Conservation (phyloP, 371 early-diverging fungal species). For the Nematocida sp. region DNA sequence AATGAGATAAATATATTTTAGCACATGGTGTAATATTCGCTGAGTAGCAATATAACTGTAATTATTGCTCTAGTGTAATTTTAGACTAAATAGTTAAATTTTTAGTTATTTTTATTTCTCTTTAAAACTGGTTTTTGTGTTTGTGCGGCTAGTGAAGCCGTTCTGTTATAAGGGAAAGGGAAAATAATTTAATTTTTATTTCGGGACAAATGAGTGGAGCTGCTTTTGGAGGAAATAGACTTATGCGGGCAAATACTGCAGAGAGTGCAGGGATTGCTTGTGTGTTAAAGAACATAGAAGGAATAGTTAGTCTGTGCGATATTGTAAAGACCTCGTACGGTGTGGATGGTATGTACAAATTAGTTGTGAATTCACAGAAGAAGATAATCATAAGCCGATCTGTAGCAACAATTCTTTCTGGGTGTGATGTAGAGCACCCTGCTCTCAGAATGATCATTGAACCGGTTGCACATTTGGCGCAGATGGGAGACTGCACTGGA, state of each 20-base stretch:
- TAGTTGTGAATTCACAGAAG: conserved; percentile 54
- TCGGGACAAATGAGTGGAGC: conserved; percentile 25
- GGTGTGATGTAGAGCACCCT: conserved; percentile 67
- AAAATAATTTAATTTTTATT: conserved; percentile 45
- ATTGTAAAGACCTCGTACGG: conserved; percentile 52
- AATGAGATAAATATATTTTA: too few relatives aligned
- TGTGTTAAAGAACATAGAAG: conserved; percentile 57
- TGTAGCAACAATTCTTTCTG: conserved; percentile 60
- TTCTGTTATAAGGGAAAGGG: neutral
- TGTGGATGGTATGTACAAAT: conserved; percentile 56
- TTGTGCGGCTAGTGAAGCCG: too few relatives aligned
- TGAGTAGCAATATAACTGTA: too few relatives aligned
- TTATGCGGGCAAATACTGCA: conserved; percentile 52
- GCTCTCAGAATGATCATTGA: conserved; percentile 65
- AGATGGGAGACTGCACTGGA: conserved; percentile 65
- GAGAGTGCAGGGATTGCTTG: conserved; percentile 44
- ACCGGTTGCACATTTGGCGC: conserved; percentile 63
- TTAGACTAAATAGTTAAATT: too few relatives aligned
- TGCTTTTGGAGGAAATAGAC: conserved; percentile 48
- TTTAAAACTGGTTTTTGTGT: too few relatives aligned
- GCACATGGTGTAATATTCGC: too few relatives aligned
- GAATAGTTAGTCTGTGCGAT: conserved; percentile 38
- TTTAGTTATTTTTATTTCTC: too few relatives aligned
- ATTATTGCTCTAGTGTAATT: too few relatives aligned
- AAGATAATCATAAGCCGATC: conserved; percentile 46